These are phyloP conservation scores for Pseudopyricularia javanii DNA, from an alignment of 2,329 filamentous ascomycete species.

Conservation along the genomic window DNA sequence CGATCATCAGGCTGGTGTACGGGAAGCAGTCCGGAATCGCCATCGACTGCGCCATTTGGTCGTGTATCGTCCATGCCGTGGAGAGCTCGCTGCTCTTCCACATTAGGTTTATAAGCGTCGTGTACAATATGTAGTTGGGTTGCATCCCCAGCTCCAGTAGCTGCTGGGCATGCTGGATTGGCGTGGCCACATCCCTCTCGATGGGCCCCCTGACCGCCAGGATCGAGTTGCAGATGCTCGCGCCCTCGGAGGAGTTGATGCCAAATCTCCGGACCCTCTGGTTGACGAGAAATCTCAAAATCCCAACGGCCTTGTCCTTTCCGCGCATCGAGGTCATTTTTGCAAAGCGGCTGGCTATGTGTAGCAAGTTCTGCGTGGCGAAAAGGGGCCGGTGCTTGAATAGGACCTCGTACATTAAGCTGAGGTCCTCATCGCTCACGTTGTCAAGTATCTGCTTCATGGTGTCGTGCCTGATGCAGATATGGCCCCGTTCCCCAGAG, in stretches of 20 bases:
- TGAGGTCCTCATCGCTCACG: not conserved
- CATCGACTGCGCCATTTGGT: conserved; percentile 45
- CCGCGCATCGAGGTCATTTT: conserved; percentile 13
- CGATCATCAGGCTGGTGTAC: conserved; percentile 57
- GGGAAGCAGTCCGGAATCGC: conserved; percentile 54
- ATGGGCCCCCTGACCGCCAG: conserved; percentile 28
- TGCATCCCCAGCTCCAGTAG: conserved; percentile 48
- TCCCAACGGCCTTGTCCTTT: conserved; percentile 28
- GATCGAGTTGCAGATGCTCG: conserved; percentile 46
- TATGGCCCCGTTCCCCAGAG: not conserved
- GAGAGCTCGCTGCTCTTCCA: conserved; percentile 49
- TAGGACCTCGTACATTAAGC: not conserved
- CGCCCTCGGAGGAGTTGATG: conserved; percentile 31
- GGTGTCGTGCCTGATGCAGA: not conserved
- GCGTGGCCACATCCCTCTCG: conserved; percentile 19
- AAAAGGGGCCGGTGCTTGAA: not conserved
- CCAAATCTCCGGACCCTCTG: conserved; percentile 8
- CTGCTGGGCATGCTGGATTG: conserved; percentile 38
- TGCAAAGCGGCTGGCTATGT: conserved; percentile 35
- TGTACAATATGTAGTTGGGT: conserved; percentile 52
- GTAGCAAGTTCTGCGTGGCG: conserved; percentile 14
- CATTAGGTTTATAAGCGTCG: conserved; percentile 59
- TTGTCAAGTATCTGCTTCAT: not conserved
- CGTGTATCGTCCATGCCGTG: conserved; percentile 53
- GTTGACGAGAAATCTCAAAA: conserved; percentile 24